Conservation (phyloP, 805 yeast genomes). For the Kazachstania taianensis region DNA sequence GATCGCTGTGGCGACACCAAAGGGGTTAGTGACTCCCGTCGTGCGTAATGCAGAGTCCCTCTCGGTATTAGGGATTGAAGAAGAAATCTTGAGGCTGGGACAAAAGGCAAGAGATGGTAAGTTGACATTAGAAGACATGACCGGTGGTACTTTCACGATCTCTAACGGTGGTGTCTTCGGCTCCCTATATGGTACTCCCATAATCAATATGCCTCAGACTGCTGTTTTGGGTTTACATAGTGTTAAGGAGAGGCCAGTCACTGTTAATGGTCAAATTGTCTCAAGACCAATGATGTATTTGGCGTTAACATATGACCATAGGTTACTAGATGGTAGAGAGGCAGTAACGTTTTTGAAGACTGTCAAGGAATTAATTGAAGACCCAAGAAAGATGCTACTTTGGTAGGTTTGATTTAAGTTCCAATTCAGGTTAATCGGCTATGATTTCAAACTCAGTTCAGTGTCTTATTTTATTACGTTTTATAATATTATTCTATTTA, state of each 20-base stretch:
- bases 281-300: slow-evolving; percentile 99
- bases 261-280: slow-evolving; percentile 90
- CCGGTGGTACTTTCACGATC: slow-evolving; percentile 98
- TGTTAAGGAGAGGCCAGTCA: slow-evolving; percentile 94
- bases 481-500: not conserved
- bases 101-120: slow-evolving; percentile 94
- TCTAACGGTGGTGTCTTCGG: slow-evolving; percentile 99
- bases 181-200: slow-evolving; percentile 95
- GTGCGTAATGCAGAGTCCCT: slow-evolving; percentile 93
- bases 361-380: slow-evolving; percentile 93
- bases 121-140: slow-evolving; percentile 94
- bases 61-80: slow-evolving; percentile 79
- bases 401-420: slow-evolving; percentile 17
- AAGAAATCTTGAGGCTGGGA: slow-evolving; percentile 74
- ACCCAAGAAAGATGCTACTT: slow-evolving; percentile 95
- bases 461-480: not conserved
- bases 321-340: slow-evolving; percentile 97
- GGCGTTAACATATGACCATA: slow-evolving; percentile 96
- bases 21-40: slow-evolving; percentile 96
- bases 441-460: not conserved
- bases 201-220: slow-evolving; percentile 95
- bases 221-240: slow-evolving; percentile 98
- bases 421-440: not conserved
- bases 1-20: slow-evolving; percentile 97
- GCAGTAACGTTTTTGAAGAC: slow-evolving; percentile 96